A percentile compares a stretch with the other conserved stretches of the same genome.
Conservation (phyloP, 2,329 filamentous ascomycete species). For the Pyrenochaeta sp. region DNA sequence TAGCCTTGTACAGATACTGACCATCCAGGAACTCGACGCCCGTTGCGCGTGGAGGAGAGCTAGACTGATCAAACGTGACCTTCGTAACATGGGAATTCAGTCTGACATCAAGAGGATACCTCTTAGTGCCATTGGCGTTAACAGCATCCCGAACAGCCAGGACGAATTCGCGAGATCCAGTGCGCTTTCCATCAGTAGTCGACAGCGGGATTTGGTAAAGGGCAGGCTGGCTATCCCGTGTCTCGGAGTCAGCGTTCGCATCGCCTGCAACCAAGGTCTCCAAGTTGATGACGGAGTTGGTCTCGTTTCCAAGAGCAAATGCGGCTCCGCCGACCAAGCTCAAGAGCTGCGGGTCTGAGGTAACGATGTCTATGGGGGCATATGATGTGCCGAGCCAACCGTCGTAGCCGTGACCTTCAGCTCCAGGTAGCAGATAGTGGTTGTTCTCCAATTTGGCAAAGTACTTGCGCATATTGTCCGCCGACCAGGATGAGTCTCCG, state of each 20-base stretch:
- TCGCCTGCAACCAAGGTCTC: constrained; percentile 56
- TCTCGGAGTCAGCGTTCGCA: constrained; percentile 58
- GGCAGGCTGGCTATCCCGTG: constrained; percentile 58
- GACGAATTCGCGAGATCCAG: constrained; percentile 65
- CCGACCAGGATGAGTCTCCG: constrained; percentile 67
- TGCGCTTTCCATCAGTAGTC: constrained; percentile 59
- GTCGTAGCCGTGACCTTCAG: constrained; percentile 62
- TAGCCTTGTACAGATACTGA: constrained; percentile 53
- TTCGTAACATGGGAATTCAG: constrained; percentile 72
- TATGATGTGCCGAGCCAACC: constrained; percentile 65
- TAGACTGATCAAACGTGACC: constrained; percentile 70
- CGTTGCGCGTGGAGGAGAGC: constrained; percentile 60
- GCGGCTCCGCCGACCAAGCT: constrained; percentile 62
- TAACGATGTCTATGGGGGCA: constrained; percentile 61
- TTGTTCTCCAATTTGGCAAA: constrained; percentile 65
- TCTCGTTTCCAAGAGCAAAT: constrained; percentile 59
- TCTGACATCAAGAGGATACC: constrained; percentile 65
- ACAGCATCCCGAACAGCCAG: constrained; percentile 59
- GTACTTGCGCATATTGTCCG: constrained; percentile 68
- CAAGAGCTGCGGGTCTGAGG: constrained; percentile 63
- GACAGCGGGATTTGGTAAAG: constrained; percentile 68
- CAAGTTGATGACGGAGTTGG: constrained; percentile 44
- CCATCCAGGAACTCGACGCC: constrained; percentile 56
- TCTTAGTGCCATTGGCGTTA: constrained; percentile 60
- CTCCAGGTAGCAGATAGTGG: constrained; percentile 57